Base-by-base conservation (phyloP, 495 filamentous ascomycete species). In the Neurospora intermedia region DNA sequence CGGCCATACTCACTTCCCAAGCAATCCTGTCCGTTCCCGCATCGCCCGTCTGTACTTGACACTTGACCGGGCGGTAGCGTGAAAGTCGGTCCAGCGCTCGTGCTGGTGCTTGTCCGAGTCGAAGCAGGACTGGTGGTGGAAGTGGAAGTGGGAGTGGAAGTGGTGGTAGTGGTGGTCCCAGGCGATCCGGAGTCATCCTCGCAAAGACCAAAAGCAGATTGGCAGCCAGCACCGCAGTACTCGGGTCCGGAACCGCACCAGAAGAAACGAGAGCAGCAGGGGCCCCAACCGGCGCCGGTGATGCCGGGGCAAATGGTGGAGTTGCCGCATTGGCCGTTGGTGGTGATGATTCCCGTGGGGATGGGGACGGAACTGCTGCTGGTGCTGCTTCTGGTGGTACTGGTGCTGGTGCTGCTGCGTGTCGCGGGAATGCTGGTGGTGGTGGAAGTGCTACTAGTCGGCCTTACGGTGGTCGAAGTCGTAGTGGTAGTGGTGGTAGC, bases 191-290 rank as follows among this genome's bases (percentile, higher is more conserved):
- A 69, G 1, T 71, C 43, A 46, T 75, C 74, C 2, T 76, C 75
- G 43, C 84, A 86, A 6, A 74, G 74, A 31, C 84, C 84, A 59
- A 81, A 86, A 23, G 76, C 73, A 23, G 77, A 70, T 76, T 87
- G 84, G 70, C 88, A 89, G 0, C 86, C 86, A 18, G 78, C 78
- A 31, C 84, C 85, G 76, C 88, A 90, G 73, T 84, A 88, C 35
- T 80, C 81, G 8, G 75, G 72, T 9, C 82, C 81, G 27, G 82
- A 80, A 31, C 87, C 88, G 74, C 87, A 88, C 77, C 81, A 88
- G 46, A 85, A 84, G 79, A 83, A 81, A 46, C 83, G 79, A 46
- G 79, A 81, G 75, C 82, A 87, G 78, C 84, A 86, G 31, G 48
- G 73, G 9, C 80, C 80, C 72, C 70, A 81, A 48, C 74, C 71